Conservation (phyloP, 106 monocot genomes). For the Dendrobium catenatum region DNA sequence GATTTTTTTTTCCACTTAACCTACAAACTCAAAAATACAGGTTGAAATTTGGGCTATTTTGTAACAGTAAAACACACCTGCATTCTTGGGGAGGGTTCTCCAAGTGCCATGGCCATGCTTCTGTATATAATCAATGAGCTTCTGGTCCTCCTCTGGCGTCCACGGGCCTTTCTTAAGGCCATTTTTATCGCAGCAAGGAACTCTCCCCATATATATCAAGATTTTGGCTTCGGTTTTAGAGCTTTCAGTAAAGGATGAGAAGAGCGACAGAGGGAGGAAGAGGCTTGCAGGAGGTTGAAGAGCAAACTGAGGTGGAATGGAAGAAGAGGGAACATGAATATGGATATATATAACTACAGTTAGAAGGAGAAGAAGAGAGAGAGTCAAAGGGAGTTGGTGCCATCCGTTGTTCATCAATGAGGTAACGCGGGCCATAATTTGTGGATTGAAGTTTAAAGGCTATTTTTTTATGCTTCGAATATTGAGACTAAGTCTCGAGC, state of each 20-base stretch:
- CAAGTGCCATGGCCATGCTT: slow-evolving; percentile 5
- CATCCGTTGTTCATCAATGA: neutral
- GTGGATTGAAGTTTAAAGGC: neutral
- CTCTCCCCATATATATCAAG: neutral
- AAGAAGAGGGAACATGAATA: neutral
- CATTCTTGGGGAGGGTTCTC: slow-evolving; percentile 6
- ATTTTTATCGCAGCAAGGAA: slow-evolving; percentile 2
- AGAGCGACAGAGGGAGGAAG: neutral
- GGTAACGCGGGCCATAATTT: neutral
- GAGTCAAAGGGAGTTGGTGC: neutral
- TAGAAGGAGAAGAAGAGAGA: neutral
- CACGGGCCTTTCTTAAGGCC: slow-evolving; percentile 1
- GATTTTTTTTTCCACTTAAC: too few relatives aligned
- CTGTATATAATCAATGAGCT: neutral
- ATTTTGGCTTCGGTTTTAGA: too few relatives aligned
- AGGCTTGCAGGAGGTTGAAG: neutral
- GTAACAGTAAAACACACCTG: neutral
- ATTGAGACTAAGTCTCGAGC: too few relatives aligned
- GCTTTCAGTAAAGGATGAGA: neutral
- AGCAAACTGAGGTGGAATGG: neutral
- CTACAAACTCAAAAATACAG: too few relatives aligned
- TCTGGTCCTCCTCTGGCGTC: slow-evolving; percentile 4
- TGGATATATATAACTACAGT: neutral
- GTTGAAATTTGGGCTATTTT: too few relatives aligned
- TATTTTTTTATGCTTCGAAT: too few relatives aligned